These are phyloP conservation scores for Macadamia tetraphylla DNA, from an alignment of 164 flowering plant genomes.

Conservation along the genomic window DNA sequence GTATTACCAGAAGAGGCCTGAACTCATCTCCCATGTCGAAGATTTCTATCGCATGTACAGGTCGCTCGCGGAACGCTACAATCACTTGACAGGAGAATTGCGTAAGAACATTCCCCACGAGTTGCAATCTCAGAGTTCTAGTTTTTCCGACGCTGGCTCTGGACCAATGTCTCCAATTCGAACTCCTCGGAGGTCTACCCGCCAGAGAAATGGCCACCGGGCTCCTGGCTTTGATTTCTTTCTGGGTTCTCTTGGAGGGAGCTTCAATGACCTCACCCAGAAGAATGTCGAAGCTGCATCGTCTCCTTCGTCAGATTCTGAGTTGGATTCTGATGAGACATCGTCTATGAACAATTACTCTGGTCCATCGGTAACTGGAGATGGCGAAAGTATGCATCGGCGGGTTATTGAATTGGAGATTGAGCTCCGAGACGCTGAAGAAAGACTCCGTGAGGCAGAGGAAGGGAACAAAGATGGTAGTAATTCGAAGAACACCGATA, in stretches of 20 bases:
- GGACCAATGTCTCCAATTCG: slow-evolving; percentile 17
- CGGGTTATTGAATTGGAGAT: slow-evolving; percentile 47
- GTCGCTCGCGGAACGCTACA: slow-evolving; percentile 86
- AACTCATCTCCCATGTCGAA: slow-evolving; percentile 66
- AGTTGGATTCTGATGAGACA: slow-evolving; percentile 50
- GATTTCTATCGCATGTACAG: slow-evolving; percentile 83
- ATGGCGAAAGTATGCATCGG: slow-evolving; percentile 29
- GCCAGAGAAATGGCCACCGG: slow-evolving; percentile 38
- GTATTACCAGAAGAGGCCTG: slow-evolving; percentile 85
- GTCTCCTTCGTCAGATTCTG: slow-evolving; percentile 40
- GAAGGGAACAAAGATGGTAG: slow-evolving; percentile 27
- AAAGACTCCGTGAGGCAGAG: slow-evolving; percentile 39
- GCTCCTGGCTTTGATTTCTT: slow-evolving; percentile 86
- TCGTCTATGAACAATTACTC: slow-evolving; percentile 49
- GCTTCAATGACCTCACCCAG: slow-evolving; percentile 35
- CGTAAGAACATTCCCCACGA: slow-evolving; percentile 13
- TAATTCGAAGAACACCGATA: slow-evolving; percentile 9
- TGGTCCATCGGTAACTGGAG: slow-evolving; percentile 22
- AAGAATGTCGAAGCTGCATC: slow-evolving; percentile 57
- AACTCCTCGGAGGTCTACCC: slow-evolving; percentile 31
- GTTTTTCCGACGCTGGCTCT: slow-evolving; percentile 27
- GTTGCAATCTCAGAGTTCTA: slow-evolving; percentile 65
- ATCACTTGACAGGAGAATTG: slow-evolving; percentile 77
- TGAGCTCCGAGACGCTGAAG: slow-evolving; percentile 48
- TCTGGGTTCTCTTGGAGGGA: slow-evolving; percentile 50